phyloP scores from a whole-genome alignment of 2,329 filamentous ascomycete genomes.

The Fusarium sp. region DNA sequence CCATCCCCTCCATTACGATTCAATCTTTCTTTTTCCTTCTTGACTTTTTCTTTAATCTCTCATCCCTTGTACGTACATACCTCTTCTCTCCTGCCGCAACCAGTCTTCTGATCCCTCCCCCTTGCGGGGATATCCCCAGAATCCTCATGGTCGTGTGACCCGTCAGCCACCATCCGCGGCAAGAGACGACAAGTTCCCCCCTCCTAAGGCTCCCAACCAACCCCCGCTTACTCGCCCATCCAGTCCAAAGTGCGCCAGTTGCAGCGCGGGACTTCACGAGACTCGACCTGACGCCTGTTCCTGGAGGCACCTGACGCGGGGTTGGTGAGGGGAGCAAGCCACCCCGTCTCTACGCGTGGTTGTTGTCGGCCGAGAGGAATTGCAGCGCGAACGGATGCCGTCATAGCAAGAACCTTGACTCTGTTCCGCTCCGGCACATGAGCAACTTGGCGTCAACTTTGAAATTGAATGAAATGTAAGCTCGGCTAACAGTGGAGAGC shows the following conservation, averaged over 20 bases:
- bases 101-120: conserved; percentile 40
- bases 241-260: not conserved
- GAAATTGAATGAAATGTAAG: not conserved
- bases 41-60: not conserved
- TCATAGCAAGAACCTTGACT: conserved; percentile 7
- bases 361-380: conserved; percentile 39
- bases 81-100: not conserved
- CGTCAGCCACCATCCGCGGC: conserved; percentile 25
- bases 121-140: conserved; percentile 31
- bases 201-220: conserved; percentile 17
- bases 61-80: conserved; percentile 18
- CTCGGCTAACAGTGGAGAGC: conserved; percentile 37
- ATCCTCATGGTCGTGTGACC: conserved; percentile 38
- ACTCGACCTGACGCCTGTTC: conserved; percentile 29
- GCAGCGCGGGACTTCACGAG: conserved; percentile 13
- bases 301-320: conserved; percentile 38
- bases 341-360: conserved; percentile 14
- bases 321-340: conserved; percentile 29
- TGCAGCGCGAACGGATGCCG: conserved; percentile 2
- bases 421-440: conserved; percentile 2
- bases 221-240: conserved; percentile 28
- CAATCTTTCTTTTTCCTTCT: conserved; percentile 10
- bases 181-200: conserved; percentile 4
- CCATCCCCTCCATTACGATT: conserved; percentile 4
- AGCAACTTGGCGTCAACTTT: conserved; percentile 13